phyloP scores from a whole-genome alignment of 2,329 filamentous ascomycete genomes.

The Pyrenophora teres region DNA sequence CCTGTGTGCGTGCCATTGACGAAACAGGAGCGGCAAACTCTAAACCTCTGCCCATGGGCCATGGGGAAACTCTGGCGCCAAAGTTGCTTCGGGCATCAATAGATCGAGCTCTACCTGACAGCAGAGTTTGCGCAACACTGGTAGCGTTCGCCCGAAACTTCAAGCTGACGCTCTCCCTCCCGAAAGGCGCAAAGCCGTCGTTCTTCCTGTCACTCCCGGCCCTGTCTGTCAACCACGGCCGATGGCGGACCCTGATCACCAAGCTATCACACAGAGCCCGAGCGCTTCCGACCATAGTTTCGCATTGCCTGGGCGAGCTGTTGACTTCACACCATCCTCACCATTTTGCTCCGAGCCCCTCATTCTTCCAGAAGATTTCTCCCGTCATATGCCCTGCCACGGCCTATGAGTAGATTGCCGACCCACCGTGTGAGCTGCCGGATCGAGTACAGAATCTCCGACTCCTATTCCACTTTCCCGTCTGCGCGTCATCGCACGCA shows the following conservation, averaged over 20 bases:
- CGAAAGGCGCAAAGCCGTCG: conserved; percentile 15
- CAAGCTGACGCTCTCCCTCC: conserved; percentile 14
- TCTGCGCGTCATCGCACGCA: not conserved
- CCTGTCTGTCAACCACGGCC: conserved; percentile 20
- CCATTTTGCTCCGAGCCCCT: conserved; percentile 21
- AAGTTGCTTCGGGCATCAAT: conserved; percentile 17
- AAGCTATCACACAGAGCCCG: conserved; percentile 9
- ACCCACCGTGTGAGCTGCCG: conserved; percentile 27
- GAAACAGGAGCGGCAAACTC: conserved; percentile 21
- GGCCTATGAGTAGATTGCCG: conserved; percentile 39
- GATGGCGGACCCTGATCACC: conserved; percentile 11
- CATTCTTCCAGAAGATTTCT: conserved; percentile 43
- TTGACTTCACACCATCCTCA: conserved; percentile 16
- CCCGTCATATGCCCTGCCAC: conserved; percentile 28
- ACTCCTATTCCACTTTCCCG: conserved; percentile 9
- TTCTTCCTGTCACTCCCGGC: conserved; percentile 18
- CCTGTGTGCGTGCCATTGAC: conserved; percentile 16
- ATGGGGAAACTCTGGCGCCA: conserved; percentile 16
- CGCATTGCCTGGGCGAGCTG: conserved; percentile 20
- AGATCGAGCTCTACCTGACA: conserved; percentile 7
- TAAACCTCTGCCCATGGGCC: conserved; percentile 17
- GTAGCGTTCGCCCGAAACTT: conserved; percentile 13
- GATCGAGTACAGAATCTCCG: conserved; percentile 12
- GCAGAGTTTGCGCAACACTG: conserved; percentile 18
- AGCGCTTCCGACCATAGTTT: conserved; percentile 16